Evolutionary conservation across 768 basidiomycete species (phyloP).

Genomic region (Psilocybe azurescens): DNA sequence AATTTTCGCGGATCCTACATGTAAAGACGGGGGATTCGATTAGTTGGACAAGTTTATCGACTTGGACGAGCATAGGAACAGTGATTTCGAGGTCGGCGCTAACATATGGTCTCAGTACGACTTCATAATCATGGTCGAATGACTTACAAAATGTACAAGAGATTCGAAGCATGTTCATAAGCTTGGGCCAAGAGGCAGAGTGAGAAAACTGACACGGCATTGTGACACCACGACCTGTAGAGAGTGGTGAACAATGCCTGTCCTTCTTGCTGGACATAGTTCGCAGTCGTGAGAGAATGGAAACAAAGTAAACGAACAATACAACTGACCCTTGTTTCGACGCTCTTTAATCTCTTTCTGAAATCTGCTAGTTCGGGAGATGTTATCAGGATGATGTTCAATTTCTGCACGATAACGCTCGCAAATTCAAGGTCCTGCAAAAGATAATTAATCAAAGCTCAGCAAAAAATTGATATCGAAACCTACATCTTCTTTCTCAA

Average conservation of each 20-base stretch:
- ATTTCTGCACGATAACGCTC: constrained; percentile 95
- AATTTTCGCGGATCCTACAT: constrained; percentile 54
- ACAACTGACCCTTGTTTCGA: constrained; percentile 83
- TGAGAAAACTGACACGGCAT: constrained; percentile 95
- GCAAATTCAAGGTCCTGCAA: constrained; percentile 94
- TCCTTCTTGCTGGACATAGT: constrained; percentile 79
- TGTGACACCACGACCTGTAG: constrained; percentile 98
- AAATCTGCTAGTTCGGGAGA: constrained; percentile 97
- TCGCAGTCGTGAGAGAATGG: neutral
- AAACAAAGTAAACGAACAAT: neutral
- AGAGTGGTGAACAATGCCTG: constrained; percentile 93
- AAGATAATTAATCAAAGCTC: neutral
- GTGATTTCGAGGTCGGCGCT: constrained; percentile 98
- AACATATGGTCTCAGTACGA: neutral
- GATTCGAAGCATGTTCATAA: constrained; percentile 97
- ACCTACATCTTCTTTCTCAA: constrained; percentile 95
- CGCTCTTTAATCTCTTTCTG: constrained; percentile 87
- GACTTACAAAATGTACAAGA: constrained; percentile 90
- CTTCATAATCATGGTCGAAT: neutral
- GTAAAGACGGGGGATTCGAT: constrained; percentile 99
- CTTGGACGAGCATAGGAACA: constrained; percentile 91
- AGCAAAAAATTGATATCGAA: neutral
- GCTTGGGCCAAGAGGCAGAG: constrained; percentile 96
- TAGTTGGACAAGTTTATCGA: constrained; percentile 96
- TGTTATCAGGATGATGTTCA: constrained; percentile 96